Conservation (phyloP, 1,139 yeast species). For the Protomyces gravidus region DNA sequence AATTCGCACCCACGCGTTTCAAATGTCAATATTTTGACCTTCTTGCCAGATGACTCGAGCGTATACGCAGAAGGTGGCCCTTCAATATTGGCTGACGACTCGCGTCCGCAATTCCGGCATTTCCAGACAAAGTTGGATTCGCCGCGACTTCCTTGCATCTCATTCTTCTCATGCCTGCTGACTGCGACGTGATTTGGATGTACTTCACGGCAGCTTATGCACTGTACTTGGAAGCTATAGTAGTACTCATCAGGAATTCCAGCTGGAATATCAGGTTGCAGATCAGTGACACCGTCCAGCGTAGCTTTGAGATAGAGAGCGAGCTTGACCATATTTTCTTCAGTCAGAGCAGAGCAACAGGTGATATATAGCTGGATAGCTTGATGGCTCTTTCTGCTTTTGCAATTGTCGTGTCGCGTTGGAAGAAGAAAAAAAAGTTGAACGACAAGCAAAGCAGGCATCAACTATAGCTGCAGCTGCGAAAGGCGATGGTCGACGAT, state of each 20-base stretch:
- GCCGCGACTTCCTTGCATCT: constrained; percentile 69
- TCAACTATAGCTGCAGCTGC: not conserved
- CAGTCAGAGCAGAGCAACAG: too few relatives aligned
- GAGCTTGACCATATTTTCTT: constrained; percentile 33
- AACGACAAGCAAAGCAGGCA: too few relatives aligned
- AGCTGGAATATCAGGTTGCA: constrained; percentile 61
- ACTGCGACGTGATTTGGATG: constrained; percentile 73
- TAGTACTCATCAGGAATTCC: constrained; percentile 36
- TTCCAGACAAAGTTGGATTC: constrained; percentile 78
- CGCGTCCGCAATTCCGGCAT: constrained; percentile 63
- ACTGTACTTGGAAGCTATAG: constrained; percentile 40
- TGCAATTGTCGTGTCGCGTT: too few relatives aligned
- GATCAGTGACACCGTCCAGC: constrained; percentile 57
- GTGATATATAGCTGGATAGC: too few relatives aligned
- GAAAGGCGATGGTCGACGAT: constrained; percentile 14
- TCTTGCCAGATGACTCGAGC: constrained; percentile 12
- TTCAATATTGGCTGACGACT: constrained; percentile 43
- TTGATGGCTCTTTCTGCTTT: too few relatives aligned
- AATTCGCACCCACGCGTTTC: constrained; percentile 85
- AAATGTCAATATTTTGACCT: constrained; percentile 53
- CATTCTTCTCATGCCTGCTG: constrained; percentile 43
- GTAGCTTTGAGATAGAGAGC: constrained; percentile 57
- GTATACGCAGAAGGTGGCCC: constrained; percentile 37
- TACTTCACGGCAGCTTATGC: constrained; percentile 73
- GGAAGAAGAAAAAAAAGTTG: too few relatives aligned